These are phyloP conservation scores for Phytophthora cryptogea DNA, from an alignment of 352 stramenopile genomes.

Conservation along the genomic window DNA sequence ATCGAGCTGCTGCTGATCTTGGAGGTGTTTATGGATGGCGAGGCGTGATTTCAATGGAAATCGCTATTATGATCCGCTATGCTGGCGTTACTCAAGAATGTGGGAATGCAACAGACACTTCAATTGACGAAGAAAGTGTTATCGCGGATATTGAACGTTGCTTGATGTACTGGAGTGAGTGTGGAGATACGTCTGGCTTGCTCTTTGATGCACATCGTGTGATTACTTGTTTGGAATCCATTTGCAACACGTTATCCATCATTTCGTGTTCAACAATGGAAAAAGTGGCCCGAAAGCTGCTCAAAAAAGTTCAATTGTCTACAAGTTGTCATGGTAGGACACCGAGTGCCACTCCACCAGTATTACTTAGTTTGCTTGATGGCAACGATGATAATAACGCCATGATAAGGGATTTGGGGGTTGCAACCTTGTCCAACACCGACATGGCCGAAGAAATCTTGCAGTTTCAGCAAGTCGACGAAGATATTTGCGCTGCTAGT, in stretches of 20 bases:
- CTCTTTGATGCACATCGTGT: constrained; percentile 44
- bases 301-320: constrained; percentile 33
- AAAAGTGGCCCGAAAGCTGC: constrained; percentile 36
- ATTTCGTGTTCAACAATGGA: constrained; percentile 56
- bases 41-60: constrained; percentile 62
- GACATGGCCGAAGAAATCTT: constrained; percentile 2
- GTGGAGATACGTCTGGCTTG: constrained; percentile 8
- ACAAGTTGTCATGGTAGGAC: background rate
- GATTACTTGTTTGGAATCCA: constrained; percentile 49
- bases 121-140: constrained; percentile 39
- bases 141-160: constrained; percentile 56
- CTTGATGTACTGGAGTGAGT: constrained; percentile 36
- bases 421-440: background rate
- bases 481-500: constrained; percentile 33
- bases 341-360: constrained; percentile 20
- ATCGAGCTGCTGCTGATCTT: constrained; percentile 32
- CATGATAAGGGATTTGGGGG: background rate
- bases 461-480: constrained; percentile 44
- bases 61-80: constrained; percentile 48
- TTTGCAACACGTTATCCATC: constrained; percentile 59
- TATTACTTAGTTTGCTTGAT: constrained; percentile 32
- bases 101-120: constrained; percentile 5
- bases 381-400: constrained; percentile 6
- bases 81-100: constrained; percentile 4
- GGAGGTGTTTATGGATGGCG: constrained; percentile 65